Percentiles rank a stretch among this genome's conserved stretches.
phyloP scores from a whole-genome alignment of 306 rosid species.

The Vicia faba region DNA sequence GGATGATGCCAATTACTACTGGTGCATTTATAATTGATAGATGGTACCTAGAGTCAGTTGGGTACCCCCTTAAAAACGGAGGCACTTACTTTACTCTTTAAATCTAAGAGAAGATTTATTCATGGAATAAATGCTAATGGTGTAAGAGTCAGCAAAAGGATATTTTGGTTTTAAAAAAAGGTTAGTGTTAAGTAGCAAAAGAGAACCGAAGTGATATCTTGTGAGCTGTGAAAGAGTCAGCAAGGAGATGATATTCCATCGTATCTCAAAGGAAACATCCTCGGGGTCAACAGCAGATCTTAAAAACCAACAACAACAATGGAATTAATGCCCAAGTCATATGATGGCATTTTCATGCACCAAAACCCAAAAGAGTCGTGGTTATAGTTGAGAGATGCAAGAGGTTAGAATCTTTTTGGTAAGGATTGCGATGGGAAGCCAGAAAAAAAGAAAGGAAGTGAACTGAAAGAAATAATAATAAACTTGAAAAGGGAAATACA shows the following conservation, averaged over 20 bases:
- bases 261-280: slow-evolving; percentile 1
- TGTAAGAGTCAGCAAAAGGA: background rate
- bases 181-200: slow-evolving; percentile 2
- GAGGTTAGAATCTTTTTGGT: background rate
- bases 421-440: background rate
- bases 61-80: slow-evolving; percentile 19
- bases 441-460: background rate
- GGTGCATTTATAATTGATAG: slow-evolving; percentile 24
- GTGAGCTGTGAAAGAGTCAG: background rate
- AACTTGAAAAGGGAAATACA: background rate
- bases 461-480: background rate
- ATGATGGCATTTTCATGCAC: slow-evolving; percentile 1
- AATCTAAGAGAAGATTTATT: background rate
- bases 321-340: background rate
- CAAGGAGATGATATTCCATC: background rate
- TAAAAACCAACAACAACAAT: background rate
- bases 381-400: slow-evolving; percentile 3
- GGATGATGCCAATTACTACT: slow-evolving; percentile 12
- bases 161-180: background rate
- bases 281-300: slow-evolving; percentile 4
- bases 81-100: slow-evolving; percentile 1
- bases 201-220: background rate
- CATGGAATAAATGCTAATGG: slow-evolving; percentile 18
- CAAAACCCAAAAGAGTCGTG: background rate
- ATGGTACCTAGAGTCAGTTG: slow-evolving; percentile 25